Conservation (phyloP, 1,139 yeast species). For the Meyerozyma carpophila region DNA sequence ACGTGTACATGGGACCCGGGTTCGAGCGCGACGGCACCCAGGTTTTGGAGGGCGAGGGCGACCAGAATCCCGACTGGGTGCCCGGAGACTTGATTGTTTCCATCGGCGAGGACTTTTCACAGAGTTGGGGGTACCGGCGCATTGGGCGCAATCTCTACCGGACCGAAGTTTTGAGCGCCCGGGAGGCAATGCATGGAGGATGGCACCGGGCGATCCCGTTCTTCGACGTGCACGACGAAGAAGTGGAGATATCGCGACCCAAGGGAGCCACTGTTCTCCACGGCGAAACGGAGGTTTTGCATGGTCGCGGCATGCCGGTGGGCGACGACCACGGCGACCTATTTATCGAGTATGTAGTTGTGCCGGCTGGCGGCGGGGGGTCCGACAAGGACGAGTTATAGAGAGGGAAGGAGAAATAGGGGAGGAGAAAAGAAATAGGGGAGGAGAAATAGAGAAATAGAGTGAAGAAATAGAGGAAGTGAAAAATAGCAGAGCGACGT, state of each 20-base stretch:
- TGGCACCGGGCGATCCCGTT: constrained; percentile 69
- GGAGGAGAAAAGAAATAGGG: neutral
- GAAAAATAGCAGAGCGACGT: too few relatives aligned
- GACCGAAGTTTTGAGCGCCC: constrained; percentile 67
- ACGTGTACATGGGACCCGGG: constrained; percentile 67
- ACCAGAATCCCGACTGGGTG: constrained; percentile 71
- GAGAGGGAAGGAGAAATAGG: neutral
- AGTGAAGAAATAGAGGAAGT: too few relatives aligned
- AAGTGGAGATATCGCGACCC: constrained; percentile 42
- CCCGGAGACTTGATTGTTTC: constrained; percentile 74
- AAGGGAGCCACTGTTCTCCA: constrained; percentile 48
- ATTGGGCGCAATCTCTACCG: constrained; percentile 70
- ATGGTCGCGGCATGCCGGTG: constrained; percentile 84
- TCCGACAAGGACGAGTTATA: constrained; percentile 10
- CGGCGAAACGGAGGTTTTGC: constrained; percentile 67
- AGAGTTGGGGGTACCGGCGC: constrained; percentile 82
- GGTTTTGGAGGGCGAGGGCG: constrained; percentile 72
- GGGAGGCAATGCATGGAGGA: constrained; percentile 72
- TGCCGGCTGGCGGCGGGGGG: constrained; percentile 29
- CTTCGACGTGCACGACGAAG: constrained; percentile 41
- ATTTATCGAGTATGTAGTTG: constrained; percentile 63
- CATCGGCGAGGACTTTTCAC: constrained; percentile 46
- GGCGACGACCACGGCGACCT: constrained; percentile 69
- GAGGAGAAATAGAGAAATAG: neutral
- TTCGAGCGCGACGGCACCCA: constrained; percentile 54